These are phyloP conservation scores for Ophiorrhiza pumila DNA, from an alignment of 257 asterid genomes.

Conservation along the genomic window DNA sequence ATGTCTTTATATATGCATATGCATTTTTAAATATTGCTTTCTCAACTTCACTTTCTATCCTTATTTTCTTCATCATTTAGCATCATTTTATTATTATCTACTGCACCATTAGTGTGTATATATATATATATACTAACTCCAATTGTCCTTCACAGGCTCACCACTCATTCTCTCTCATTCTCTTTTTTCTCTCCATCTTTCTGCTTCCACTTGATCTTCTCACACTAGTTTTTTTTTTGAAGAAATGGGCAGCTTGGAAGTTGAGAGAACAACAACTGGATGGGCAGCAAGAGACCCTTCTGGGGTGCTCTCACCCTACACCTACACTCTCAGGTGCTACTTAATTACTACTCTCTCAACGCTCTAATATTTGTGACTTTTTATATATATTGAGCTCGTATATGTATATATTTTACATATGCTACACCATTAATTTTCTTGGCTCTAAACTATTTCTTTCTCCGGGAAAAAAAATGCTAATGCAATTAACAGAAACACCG, in stretches of 20 bases:
- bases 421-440: not conserved
- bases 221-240: not conserved
- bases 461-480: constrained; percentile 2
- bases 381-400: not conserved
- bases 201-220: no score
- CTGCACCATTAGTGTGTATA: not conserved
- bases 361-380: not conserved
- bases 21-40: no score
- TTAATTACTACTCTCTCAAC: not conserved
- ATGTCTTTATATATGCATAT: not conserved
- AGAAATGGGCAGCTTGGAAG: constrained; percentile 63
- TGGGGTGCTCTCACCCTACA: constrained; percentile 77
- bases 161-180: not conserved
- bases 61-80: no score
- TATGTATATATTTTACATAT: no score
- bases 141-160: not conserved
- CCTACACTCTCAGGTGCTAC: constrained; percentile 69
- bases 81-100: not conserved
- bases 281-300: constrained; percentile 92
- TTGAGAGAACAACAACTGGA: constrained; percentile 54
- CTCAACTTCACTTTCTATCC: no score
- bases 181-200: not conserved
- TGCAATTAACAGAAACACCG: constrained; percentile 56
- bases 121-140: not conserved
- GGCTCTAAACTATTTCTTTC: not conserved